Evolutionary conservation across 441 rosid species (phyloP).

Genomic region (Gossypium trilobum): DNA sequence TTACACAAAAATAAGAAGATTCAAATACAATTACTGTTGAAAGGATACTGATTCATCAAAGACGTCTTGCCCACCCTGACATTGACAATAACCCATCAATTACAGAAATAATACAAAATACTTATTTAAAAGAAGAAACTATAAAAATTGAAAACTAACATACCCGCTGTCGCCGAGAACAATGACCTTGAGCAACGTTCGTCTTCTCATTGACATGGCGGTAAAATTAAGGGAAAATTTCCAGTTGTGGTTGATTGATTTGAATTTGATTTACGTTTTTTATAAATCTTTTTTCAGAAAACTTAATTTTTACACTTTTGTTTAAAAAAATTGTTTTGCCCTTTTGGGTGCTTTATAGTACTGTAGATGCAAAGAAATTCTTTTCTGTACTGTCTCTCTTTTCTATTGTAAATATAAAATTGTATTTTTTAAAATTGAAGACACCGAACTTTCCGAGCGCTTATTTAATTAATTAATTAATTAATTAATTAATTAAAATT

Average conservation of each 20-base stretch:
- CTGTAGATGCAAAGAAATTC: not conserved
- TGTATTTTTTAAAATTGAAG: not conserved
- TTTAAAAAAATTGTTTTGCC: not conserved
- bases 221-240: not conserved
- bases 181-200: constrained; percentile 92
- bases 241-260: not conserved
- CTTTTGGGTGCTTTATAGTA: not conserved
- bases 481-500: not conserved
- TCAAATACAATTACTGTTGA: not conserved
- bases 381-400: not conserved
- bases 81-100: constrained; percentile 12
- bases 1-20: not conserved
- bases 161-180: constrained; percentile 98
- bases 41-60: constrained; percentile 97
- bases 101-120: not conserved
- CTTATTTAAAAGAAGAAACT: not conserved
- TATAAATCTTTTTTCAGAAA: not conserved
- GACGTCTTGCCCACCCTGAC: constrained; percentile 96
- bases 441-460: not conserved
- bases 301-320: not conserved
- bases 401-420: not conserved
- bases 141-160: constrained; percentile 6
- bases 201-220: constrained; percentile 63
- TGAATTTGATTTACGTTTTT: not conserved
- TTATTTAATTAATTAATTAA: not conserved